A percentile compares a stretch with the other conserved stretches of the same genome.
phyloP scores from a whole-genome alignment of 2,329 filamentous ascomycete genomes.

The Sclerotinia sclerotiorum region DNA sequence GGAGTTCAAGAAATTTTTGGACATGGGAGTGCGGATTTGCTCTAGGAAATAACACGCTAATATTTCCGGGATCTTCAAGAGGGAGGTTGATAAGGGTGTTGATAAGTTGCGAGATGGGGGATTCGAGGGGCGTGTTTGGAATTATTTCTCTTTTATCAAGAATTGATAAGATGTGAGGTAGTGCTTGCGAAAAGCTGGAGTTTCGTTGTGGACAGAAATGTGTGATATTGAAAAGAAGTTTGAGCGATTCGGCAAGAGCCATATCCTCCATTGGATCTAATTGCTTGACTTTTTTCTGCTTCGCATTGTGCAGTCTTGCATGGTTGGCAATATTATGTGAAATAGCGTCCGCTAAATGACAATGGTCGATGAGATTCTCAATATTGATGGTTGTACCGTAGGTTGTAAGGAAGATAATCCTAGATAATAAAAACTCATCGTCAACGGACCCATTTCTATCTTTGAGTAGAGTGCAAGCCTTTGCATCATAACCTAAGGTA shows the following conservation, averaged over 20 bases:
- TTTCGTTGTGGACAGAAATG: constrained; percentile 66
- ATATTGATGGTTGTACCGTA: constrained; percentile 73
- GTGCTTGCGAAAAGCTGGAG: constrained; percentile 62
- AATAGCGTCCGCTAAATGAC: constrained; percentile 67
- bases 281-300: constrained; percentile 36
- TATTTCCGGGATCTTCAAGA: constrained; percentile 52
- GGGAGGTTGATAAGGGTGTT: constrained; percentile 82
- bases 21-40: constrained; percentile 58
- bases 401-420: constrained; percentile 77
- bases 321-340: constrained; percentile 70
- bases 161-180: constrained; percentile 70
- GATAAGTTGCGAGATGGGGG: constrained; percentile 69
- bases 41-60: constrained; percentile 62
- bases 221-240: constrained; percentile 85
- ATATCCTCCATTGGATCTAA: constrained; percentile 67
- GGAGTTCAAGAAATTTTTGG: constrained; percentile 66
- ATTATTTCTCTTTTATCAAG: constrained; percentile 60
- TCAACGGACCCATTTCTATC: constrained; percentile 63
- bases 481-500: constrained; percentile 64
- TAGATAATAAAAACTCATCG: constrained; percentile 81
- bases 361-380: constrained; percentile 60
- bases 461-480: constrained; percentile 70
- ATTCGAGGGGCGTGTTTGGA: constrained; percentile 66
- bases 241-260: constrained; percentile 80
- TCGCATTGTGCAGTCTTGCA: constrained; percentile 51